Evolutionary conservation across 768 basidiomycete genomes (phyloP), one percentile per base, ranked within the genome.

Genomic region (Kwoniella mangroviensis): DNA sequence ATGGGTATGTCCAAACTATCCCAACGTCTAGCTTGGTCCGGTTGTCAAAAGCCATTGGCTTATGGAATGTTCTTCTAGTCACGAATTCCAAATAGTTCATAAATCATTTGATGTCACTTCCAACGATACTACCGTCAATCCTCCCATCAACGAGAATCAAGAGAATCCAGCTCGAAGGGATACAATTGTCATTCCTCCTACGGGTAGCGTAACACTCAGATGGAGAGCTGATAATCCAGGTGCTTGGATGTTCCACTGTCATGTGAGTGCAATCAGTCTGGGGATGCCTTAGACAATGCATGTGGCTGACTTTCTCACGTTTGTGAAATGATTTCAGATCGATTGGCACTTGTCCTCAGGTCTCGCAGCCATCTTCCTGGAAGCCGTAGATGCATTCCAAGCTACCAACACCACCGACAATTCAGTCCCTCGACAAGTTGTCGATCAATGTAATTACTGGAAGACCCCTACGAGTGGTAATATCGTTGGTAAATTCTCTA

Each of bases 221-320:
- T 83, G 94, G 75, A 84, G 90, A 57, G 92, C 93, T 1, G 92
- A 98, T 81, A 98, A 98, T 83, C 96, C 96, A 0, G 96, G 96
- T 12, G 89, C 87, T 12, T 94, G 93, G 78, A 70, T 83, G 70
- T 80, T 82, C 73, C 81, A 80, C 64, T 81, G 81, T 92, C 81
- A 93, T 89, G 90, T 85, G 57, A 34, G 56, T 75, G 26, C n/a
- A 12, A 15, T 57, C 21, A 26, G 15, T 24, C 1, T 24, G 56
- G 26, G 15, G 15, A 34, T 26, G 22, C 15, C 9, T 57, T 26
- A 40, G 12, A 13, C 7, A 13, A 26, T 13, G 7, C 0, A 57
- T 57, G 15, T 34, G 26, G 34, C 34, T 34, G 34, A 34, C 34
- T 28, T 28, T 40, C 3, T 41, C 10, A 10, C 17, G 28, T 26